Conservation (phyloP, 306 rosid genomes). For the Quercus variabilis region DNA sequence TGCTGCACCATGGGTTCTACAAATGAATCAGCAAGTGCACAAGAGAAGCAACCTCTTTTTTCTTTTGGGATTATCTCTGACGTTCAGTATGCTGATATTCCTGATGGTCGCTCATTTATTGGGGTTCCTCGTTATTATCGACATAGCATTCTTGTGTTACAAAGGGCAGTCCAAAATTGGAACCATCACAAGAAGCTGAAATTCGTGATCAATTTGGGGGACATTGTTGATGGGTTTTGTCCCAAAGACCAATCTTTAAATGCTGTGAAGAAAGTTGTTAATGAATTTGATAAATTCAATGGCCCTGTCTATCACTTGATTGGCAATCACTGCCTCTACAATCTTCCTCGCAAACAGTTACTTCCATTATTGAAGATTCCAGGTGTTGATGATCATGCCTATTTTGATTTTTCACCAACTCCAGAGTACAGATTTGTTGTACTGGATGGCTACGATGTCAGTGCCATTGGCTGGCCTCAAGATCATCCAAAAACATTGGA, state of each 20-base stretch:
- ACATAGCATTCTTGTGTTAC: slow-evolving; percentile 67
- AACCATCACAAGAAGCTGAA: slow-evolving; percentile 51
- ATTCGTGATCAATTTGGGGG: slow-evolving; percentile 73
- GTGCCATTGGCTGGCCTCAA: slow-evolving; percentile 91
- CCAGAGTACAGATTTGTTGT: slow-evolving; percentile 69
- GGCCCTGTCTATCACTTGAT: slow-evolving; percentile 79
- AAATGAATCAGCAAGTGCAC: slow-evolving; percentile 20
- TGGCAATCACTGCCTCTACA: slow-evolving; percentile 96
- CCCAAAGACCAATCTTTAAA: slow-evolving; percentile 66
- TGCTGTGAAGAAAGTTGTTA: slow-evolving; percentile 52
- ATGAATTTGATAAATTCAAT: slow-evolving; percentile 52
- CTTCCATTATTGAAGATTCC: slow-evolving; percentile 71
- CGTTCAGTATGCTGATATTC: slow-evolving; percentile 87
- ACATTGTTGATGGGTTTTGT: slow-evolving; percentile 88
- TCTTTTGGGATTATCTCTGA: slow-evolving; percentile 89
- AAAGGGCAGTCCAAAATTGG: slow-evolving; percentile 81
- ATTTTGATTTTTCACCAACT: slow-evolving; percentile 75
- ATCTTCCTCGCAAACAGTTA: slow-evolving; percentile 72
- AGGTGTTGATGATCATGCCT: slow-evolving; percentile 45
- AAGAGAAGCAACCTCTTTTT: slow-evolving; percentile 57
- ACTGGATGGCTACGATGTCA: slow-evolving; percentile 81
- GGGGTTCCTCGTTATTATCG: slow-evolving; percentile 87
- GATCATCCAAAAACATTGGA: slow-evolving; percentile 60
- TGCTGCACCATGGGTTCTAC: slow-evolving; percentile 52
- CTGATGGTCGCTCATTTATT: slow-evolving; percentile 75